Base-by-base conservation (phyloP, 1,284 basidiomycete genomes). In the Apiotrichum sp. region DNA sequence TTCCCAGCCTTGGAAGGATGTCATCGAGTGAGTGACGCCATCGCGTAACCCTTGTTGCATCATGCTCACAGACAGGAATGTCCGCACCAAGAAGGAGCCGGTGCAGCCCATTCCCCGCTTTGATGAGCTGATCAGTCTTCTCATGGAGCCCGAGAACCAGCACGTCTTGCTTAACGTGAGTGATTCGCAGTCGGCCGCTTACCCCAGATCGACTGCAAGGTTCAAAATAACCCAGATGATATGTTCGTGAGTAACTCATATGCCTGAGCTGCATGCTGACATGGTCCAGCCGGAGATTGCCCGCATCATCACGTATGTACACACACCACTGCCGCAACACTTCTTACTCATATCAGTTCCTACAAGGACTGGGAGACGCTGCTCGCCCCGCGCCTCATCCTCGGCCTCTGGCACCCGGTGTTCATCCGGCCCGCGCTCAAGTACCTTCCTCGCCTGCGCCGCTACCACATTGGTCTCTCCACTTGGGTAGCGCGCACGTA, bases 361-460 rank as follows among this genome's bases (percentile, higher is more conserved):
- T 85, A 95, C 62, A 80, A 83, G 3, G 77, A 84, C 50, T 96
- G 87, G 86, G 83, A 93, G 72, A 87, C 83, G 5, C 75, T 75
- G 31, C 85, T 98, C 46, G 89, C 89, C 2, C 93, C 95, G 0
- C 85, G 95, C 7, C 84, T 98, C 63, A 80, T 98, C 40, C 81
- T 98, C 44, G 95, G 82, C 43, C 74, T 81, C 34, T 95, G 93
- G 92, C 95, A 98, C 77, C 92, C 96, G 4, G 83, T 86, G 52
- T 98, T 97, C 78, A 78, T 98, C 54, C 79, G 77, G 13, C 83
- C 85, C 16, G 93, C 95, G 3, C 85, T 87, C 74, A 75, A 78
- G 40, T 78, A 85, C 57, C 78, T 99, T 40, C 89, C 92, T 8
- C 58, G 66, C 65, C 87, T 91, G 74, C 81, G 83, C 47, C 83